Evolutionary conservation across 2,329 filamentous ascomycete species (phyloP).

Genomic region (Cytospora piceicola): DNA sequence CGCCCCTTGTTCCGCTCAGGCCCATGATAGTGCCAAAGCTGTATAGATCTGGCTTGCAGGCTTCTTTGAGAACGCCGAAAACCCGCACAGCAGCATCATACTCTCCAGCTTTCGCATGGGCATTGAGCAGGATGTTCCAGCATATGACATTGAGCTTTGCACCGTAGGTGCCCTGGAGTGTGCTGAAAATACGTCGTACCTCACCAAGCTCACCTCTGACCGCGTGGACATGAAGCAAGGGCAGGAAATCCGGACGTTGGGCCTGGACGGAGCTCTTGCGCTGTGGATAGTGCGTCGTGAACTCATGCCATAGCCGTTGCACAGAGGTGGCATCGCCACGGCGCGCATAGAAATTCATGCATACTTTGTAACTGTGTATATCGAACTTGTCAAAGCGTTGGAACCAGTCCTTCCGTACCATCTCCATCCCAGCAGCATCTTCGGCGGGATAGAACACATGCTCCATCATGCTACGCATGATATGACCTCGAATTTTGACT

Average conservation of each 20-base stretch:
- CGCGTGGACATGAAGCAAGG: slow-evolving; percentile 73
- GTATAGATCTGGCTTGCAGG: slow-evolving; percentile 59
- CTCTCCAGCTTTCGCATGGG: slow-evolving; percentile 68
- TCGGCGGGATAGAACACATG: slow-evolving; percentile 46
- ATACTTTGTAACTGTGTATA: slow-evolving; percentile 52
- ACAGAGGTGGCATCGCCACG: slow-evolving; percentile 53
- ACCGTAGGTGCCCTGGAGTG: slow-evolving; percentile 60
- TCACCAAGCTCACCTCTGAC: slow-evolving; percentile 65
- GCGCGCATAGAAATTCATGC: slow-evolving; percentile 52
- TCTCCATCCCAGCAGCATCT: slow-evolving; percentile 46
- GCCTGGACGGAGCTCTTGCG: not conserved
- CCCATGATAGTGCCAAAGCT: slow-evolving; percentile 77
- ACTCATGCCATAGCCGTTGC: slow-evolving; percentile 51
- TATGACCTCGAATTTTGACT: slow-evolving; percentile 42
- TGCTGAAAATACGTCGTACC: slow-evolving; percentile 64
- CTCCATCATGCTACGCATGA: slow-evolving; percentile 51
- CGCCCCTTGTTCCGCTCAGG: slow-evolving; percentile 71
- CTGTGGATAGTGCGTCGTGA: slow-evolving; percentile 40
- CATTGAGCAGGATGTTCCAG: slow-evolving; percentile 80
- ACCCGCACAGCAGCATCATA: slow-evolving; percentile 65
- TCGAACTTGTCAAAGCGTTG: slow-evolving; percentile 45
- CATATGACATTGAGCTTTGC: slow-evolving; percentile 60
- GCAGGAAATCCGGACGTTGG: slow-evolving; percentile 34
- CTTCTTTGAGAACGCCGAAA: slow-evolving; percentile 63
- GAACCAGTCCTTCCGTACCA: slow-evolving; percentile 55